A percentile compares a stretch with the other conserved stretches of the same genome.
Conservation (phyloP, 2,329 filamentous ascomycete genomes). For the Hypoxylon sp. region DNA sequence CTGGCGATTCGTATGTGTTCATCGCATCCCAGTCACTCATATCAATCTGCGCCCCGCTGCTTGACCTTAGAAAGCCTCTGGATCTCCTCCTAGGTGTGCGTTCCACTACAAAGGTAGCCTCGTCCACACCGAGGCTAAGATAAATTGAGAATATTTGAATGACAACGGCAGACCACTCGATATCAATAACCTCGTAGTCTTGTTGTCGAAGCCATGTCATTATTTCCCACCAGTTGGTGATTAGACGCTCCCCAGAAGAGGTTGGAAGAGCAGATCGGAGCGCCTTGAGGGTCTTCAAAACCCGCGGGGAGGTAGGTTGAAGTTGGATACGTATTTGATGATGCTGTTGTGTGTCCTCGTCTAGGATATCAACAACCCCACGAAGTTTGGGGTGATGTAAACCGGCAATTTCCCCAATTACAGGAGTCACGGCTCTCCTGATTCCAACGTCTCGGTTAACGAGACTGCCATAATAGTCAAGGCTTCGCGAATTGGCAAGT, state of each 20-base stretch:
- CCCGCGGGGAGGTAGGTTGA: constrained; percentile 72
- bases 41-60: constrained; percentile 50
- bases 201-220: constrained; percentile 74
- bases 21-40: constrained; percentile 61
- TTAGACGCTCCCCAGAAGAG: constrained; percentile 69
- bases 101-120: constrained; percentile 46
- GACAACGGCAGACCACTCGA: constrained; percentile 78
- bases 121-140: constrained; percentile 64
- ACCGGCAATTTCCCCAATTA: constrained; percentile 62
- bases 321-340: constrained; percentile 78
- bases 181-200: constrained; percentile 60
- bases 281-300: constrained; percentile 69
- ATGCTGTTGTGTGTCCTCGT: constrained; percentile 67
- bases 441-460: constrained; percentile 65
- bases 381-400: constrained; percentile 69
- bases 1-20: constrained; percentile 60
- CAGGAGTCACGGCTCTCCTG: constrained; percentile 61
- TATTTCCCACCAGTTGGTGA: constrained; percentile 79
- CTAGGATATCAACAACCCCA: constrained; percentile 75
- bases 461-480: constrained; percentile 67
- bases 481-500: constrained; percentile 69
- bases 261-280: constrained; percentile 74
- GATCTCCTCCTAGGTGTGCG: constrained; percentile 40
- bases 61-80: constrained; percentile 49
- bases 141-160: constrained; percentile 74